These are phyloP conservation scores for Ophiostoma angusticollis DNA, from an alignment of 2,329 filamentous ascomycete species.

Conservation along the genomic window DNA sequence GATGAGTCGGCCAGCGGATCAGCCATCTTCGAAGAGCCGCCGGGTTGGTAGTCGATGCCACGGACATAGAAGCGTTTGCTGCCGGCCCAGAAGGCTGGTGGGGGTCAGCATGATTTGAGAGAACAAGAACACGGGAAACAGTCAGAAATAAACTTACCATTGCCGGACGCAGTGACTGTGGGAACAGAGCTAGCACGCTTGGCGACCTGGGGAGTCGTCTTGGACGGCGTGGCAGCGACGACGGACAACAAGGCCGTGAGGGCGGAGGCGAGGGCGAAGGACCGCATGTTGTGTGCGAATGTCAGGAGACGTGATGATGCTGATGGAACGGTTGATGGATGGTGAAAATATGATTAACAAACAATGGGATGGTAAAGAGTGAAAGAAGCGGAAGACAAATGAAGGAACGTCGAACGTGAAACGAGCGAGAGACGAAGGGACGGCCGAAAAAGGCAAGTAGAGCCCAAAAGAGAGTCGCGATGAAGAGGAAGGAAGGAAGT, in stretches of 20 bases:
- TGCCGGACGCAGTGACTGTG: slow-evolving; percentile 40
- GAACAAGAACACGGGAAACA: background rate
- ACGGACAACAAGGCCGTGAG: slow-evolving; percentile 31
- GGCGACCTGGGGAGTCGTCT: slow-evolving; percentile 33
- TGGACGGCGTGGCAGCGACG: slow-evolving; percentile 37
- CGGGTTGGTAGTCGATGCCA: slow-evolving; percentile 51
- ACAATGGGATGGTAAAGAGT: background rate
- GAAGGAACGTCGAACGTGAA: background rate
- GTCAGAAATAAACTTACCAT: slow-evolving; percentile 29
- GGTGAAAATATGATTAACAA: background rate
- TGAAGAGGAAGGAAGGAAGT: slow-evolving; percentile 3
- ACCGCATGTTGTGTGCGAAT: slow-evolving; percentile 45
- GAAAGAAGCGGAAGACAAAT: background rate
- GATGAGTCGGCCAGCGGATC: slow-evolving; percentile 65
- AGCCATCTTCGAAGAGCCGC: slow-evolving; percentile 38
- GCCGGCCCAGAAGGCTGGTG: slow-evolving; percentile 41
- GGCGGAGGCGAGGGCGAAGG: slow-evolving; percentile 31
- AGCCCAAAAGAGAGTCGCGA: background rate
- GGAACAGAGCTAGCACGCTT: slow-evolving; percentile 36
- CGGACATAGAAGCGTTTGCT: slow-evolving; percentile 45
- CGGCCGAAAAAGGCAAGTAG: background rate
- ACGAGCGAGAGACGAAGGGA: slow-evolving; percentile 8
- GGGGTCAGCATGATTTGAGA: background rate
- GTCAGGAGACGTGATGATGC: too few species aligned
- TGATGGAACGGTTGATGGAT: background rate